phyloP scores from a whole-genome alignment of 1,139 yeast species.

The Geotrichum candidum region DNA sequence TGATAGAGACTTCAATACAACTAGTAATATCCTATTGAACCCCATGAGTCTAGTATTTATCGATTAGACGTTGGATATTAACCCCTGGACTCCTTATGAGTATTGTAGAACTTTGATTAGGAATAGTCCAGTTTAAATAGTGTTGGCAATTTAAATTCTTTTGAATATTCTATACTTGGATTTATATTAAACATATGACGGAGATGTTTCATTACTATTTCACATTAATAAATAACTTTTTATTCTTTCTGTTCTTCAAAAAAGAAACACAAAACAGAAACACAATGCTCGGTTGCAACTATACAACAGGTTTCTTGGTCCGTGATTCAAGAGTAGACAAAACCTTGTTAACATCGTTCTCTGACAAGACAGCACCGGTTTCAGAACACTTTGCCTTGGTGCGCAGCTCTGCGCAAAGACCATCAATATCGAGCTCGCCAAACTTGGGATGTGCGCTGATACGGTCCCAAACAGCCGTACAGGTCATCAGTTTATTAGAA shows the following conservation, averaged over 20 bases:
- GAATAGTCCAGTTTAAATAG: too few relatives aligned
- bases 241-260: background rate
- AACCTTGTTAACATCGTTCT: constrained; percentile 66
- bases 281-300: background rate
- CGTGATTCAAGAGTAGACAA: constrained; percentile 35
- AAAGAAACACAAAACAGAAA: background rate
- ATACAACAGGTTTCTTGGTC: background rate
- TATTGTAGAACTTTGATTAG: too few relatives aligned
- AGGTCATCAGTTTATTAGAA: constrained; percentile 47
- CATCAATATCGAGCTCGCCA: constrained; percentile 88
- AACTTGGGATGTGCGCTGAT: constrained; percentile 90
- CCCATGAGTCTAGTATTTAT: too few relatives aligned
- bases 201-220: too few relatives aligned
- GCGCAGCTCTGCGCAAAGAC: constrained; percentile 81
- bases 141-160: too few relatives aligned
- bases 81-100: too few relatives aligned
- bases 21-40: too few relatives aligned
- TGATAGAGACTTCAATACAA: too few relatives aligned
- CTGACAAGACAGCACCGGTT: constrained; percentile 77
- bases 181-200: too few relatives aligned
- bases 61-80: too few relatives aligned
- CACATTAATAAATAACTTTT: too few relatives aligned
- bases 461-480: constrained; percentile 96
- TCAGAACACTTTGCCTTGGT: constrained; percentile 92
- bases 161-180: too few relatives aligned